Percentiles rank a stretch among this genome's conserved stretches.
Conservation (phyloP, 2,329 filamentous ascomycete species). For the Hypocrella siamensis region DNA sequence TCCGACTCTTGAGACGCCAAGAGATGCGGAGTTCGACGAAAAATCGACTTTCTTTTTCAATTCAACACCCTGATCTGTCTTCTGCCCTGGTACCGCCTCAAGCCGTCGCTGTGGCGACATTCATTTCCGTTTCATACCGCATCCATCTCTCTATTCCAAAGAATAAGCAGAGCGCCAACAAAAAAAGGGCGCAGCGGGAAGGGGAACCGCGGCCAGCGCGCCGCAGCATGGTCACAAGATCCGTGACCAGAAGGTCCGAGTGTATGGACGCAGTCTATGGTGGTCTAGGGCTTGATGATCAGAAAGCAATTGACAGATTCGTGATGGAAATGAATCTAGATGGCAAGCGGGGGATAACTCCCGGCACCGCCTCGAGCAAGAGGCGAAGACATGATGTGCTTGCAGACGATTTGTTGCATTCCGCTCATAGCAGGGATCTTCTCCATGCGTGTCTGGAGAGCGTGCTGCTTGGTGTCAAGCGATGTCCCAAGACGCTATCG, state of each 20-base stretch:
- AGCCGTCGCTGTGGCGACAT: slow-evolving; percentile 9
- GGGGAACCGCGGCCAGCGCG: too few relatives aligned
- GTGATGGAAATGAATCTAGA: slow-evolving; percentile 9
- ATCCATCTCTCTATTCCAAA: slow-evolving; percentile 9
- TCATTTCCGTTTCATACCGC: slow-evolving; percentile 12
- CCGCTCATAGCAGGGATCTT: neutral
- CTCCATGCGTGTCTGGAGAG: slow-evolving; percentile 9
- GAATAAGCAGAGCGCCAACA: neutral
- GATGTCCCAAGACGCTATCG: slow-evolving; percentile 9
- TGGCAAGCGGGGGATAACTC: neutral
- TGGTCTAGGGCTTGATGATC: slow-evolving; percentile 9
- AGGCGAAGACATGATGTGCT: neutral
- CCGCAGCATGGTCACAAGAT: too few relatives aligned
- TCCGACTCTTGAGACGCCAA: slow-evolving; percentile 11
- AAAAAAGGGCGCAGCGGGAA: neutral
- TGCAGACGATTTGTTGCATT: neutral
- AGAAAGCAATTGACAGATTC: slow-evolving; percentile 14
- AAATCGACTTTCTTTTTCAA: slow-evolving; percentile 14
- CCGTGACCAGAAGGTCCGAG: too few relatives aligned
- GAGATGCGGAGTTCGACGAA: slow-evolving; percentile 3
- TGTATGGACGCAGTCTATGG: slow-evolving; percentile 5
- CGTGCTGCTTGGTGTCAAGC: slow-evolving; percentile 11
- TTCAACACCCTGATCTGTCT: slow-evolving; percentile 19
- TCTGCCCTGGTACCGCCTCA: slow-evolving; percentile 15
- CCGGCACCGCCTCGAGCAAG: neutral